A percentile compares a stretch with the other conserved stretches of the same genome.
Conservation (phyloP, 768 basidiomycete species). For the Plicaturopsis crispa region DNA sequence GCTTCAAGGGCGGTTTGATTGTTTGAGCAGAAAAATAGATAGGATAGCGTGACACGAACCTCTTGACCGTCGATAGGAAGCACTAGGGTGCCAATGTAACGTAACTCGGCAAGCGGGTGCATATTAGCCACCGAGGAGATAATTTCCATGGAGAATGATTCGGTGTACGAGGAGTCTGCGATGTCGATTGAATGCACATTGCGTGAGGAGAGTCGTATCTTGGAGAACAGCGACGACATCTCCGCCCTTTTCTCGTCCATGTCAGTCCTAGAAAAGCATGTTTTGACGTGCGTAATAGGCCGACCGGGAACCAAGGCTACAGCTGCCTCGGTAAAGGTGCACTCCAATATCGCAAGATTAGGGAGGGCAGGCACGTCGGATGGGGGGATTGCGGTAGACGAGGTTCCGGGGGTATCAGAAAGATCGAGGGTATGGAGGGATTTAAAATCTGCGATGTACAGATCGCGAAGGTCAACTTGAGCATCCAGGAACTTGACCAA, state of each 20-base stretch:
- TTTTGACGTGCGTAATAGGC: slow-evolving; percentile 57
- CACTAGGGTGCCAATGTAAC: slow-evolving; percentile 58
- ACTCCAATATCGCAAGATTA: slow-evolving; percentile 47
- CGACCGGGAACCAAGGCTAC: slow-evolving; percentile 46
- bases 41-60: slow-evolving; percentile 26
- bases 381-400: slow-evolving; percentile 12
- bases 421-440: slow-evolving; percentile 8
- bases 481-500: slow-evolving; percentile 18
- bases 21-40: slow-evolving; percentile 5
- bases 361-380: slow-evolving; percentile 37
- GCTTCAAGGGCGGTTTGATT: slow-evolving; percentile 25
- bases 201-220: slow-evolving; percentile 34
- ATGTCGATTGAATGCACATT: slow-evolving; percentile 50
- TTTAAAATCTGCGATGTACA: slow-evolving; percentile 18
- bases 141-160: slow-evolving; percentile 46
- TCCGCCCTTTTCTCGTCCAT: slow-evolving; percentile 43
- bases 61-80: slow-evolving; percentile 50
- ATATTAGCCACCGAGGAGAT: slow-evolving; percentile 33
- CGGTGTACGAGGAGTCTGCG: slow-evolving; percentile 52
- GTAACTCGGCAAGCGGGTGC: slow-evolving; percentile 29
- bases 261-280: slow-evolving; percentile 55
- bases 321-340: slow-evolving; percentile 62
- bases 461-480: slow-evolving; percentile 14
- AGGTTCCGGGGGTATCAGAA: slow-evolving; percentile 13
- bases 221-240: slow-evolving; percentile 38